These are phyloP conservation scores for Lactifluus pinguis DNA, from an alignment of 768 basidiomycete species.

Conservation along the genomic window DNA sequence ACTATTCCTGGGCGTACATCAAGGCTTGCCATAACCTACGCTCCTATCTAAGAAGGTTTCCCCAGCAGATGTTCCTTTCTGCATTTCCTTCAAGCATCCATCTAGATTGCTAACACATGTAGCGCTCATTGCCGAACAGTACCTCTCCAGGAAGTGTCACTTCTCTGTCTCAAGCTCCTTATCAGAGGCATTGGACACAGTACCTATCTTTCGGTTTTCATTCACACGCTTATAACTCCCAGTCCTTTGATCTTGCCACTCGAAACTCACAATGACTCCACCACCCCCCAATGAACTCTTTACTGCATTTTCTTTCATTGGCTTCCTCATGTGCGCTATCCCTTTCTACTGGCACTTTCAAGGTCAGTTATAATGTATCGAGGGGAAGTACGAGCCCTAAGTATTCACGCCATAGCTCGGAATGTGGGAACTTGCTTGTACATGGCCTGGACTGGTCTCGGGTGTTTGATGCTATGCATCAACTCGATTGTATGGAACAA, in stretches of 20 bases:
- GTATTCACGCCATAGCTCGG: conserved; percentile 34
- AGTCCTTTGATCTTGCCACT: background rate
- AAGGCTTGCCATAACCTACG: no score
- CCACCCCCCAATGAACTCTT: conserved; percentile 20
- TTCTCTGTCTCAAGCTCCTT: no score
- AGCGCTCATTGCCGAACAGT: no score
- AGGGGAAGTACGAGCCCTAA: background rate
- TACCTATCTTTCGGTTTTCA: no score
- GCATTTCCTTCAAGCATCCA: no score
- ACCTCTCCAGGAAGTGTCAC: no score
- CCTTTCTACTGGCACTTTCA: conserved; percentile 52
- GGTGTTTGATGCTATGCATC: conserved; percentile 50
- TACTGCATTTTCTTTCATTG: conserved; percentile 35
- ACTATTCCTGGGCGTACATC: no score
- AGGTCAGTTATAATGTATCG: conserved; percentile 21
- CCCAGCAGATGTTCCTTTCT: no score
- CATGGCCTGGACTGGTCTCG: conserved; percentile 57
- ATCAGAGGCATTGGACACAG: no score
- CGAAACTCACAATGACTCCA: background rate
- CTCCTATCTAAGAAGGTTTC: no score
- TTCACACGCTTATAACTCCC: background rate
- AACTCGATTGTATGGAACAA: conserved; percentile 65
- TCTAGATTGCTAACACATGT: no score
- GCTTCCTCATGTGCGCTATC: conserved; percentile 38
- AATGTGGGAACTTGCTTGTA: conserved; percentile 66